phyloP scores from a whole-genome alignment of 208 protist genomes.

The Acanthamoeba royreba region DNA sequence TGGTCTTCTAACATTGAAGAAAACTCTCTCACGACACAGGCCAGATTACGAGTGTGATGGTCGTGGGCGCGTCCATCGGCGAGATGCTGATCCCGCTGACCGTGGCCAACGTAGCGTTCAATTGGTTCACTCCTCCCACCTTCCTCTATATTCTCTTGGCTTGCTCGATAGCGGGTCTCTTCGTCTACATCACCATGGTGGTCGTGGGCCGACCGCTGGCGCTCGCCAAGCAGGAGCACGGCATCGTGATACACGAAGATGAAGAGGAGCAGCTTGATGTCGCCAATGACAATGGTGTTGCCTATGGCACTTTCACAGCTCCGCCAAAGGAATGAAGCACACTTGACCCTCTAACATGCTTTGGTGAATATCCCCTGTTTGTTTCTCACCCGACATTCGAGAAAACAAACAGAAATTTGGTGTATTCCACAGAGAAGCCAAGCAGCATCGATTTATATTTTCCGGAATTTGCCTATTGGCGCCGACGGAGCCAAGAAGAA shows the following conservation, averaged over 20 bases:
- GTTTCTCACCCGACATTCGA: too few species aligned
- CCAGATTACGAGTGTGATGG: constrained; percentile 1
- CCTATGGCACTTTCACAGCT: background rate
- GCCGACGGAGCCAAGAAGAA: too few species aligned
- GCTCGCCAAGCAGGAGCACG: background rate
- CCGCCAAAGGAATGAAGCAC: too few species aligned
- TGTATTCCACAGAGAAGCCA: too few species aligned
- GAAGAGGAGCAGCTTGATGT: background rate
- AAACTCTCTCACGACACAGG: background rate
- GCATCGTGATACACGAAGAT: background rate
- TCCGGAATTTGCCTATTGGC: too few species aligned
- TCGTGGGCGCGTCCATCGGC: background rate
- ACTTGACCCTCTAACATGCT: too few species aligned
- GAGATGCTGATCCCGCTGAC: constrained; percentile 34
- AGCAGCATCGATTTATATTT: too few species aligned
- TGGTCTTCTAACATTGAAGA: background rate
- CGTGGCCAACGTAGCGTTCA: constrained; percentile 13
- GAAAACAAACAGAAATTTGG: too few species aligned
- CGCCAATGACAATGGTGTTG: background rate
- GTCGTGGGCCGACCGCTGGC: background rate
- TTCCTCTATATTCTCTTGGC: background rate
- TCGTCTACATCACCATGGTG: background rate
- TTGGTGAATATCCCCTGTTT: too few species aligned
- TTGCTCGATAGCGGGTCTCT: background rate
- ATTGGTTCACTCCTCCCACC: background rate